Conservation (phyloP, 2,329 filamentous ascomycete genomes). For the Grosmannia serpens region DNA sequence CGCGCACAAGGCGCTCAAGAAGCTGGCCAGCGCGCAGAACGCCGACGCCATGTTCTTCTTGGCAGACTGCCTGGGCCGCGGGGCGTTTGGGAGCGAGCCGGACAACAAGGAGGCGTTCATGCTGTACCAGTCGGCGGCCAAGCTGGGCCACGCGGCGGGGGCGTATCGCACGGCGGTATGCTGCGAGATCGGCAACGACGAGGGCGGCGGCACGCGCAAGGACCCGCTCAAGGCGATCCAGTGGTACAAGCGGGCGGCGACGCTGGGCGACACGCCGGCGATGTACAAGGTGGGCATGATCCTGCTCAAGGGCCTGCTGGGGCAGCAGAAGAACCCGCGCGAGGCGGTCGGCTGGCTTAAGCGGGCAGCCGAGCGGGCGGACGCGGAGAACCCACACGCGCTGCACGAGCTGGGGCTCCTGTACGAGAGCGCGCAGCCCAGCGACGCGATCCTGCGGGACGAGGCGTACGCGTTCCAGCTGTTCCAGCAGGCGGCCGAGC, state of each 20-base stretch:
- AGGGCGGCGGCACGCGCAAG: constrained; percentile 82
- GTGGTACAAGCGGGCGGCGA: constrained; percentile 92
- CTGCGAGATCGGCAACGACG: constrained; percentile 90
- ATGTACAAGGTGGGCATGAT: constrained; percentile 99
- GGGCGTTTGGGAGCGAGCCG: constrained; percentile 62
- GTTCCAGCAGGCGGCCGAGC: constrained; percentile 72
- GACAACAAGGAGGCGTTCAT: constrained; percentile 90
- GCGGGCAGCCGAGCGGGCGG: constrained; percentile 77
- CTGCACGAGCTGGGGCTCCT: constrained; percentile 73
- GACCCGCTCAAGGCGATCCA: constrained; percentile 92
- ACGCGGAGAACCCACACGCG: constrained; percentile 85
- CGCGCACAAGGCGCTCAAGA: constrained; percentile 85
- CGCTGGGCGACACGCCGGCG: constrained; percentile 78
- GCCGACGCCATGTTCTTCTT: constrained; percentile 87
- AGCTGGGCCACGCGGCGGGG: constrained; percentile 71
- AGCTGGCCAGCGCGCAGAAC: constrained; percentile 62
- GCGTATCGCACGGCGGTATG: constrained; percentile 94
- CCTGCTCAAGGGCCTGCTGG: constrained; percentile 81
- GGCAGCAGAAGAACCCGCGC: constrained; percentile 67
- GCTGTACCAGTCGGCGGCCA: constrained; percentile 88
- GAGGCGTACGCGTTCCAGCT: constrained; percentile 70
- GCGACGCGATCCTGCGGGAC: constrained; percentile 68
- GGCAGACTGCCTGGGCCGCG: constrained; percentile 79
- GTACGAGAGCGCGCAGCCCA: constrained; percentile 51
- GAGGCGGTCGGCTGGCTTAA: constrained; percentile 91